phyloP scores from a whole-genome alignment of 768 basidiomycete genomes.

The Polyporus arcularius region DNA sequence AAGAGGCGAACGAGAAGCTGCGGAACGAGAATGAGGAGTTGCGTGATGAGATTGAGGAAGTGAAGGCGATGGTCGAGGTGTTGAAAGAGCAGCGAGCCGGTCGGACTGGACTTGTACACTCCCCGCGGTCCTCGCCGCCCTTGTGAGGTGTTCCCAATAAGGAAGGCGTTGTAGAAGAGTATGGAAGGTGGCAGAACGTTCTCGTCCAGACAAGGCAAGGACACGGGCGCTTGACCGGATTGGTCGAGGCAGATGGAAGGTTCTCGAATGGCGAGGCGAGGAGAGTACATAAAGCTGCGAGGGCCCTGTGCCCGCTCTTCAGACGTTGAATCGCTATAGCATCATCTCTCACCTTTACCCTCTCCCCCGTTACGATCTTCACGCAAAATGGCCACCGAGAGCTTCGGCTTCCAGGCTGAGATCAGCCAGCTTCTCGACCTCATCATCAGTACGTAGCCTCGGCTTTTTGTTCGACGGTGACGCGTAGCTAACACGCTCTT shows the following conservation, averaged over 20 bases:
- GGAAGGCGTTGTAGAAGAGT: constrained; percentile 20
- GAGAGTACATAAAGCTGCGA: constrained; percentile 37
- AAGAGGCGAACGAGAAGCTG: constrained; percentile 52
- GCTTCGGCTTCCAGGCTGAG: constrained; percentile 98
- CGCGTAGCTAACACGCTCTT: constrained; percentile 17
- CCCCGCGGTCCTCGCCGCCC: constrained; percentile 38
- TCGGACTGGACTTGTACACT: constrained; percentile 44
- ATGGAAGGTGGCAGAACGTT: constrained; percentile 39
- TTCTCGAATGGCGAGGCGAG: constrained; percentile 42
- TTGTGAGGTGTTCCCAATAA: constrained; percentile 33
- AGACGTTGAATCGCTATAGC: constrained; percentile 16
- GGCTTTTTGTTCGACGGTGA: neutral
- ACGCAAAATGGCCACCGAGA: constrained; percentile 71
- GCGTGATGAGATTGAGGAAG: constrained; percentile 60
- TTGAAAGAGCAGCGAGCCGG: constrained; percentile 60
- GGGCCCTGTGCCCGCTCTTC: constrained; percentile 5
- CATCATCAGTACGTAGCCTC: constrained; percentile 82
- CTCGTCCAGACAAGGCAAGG: constrained; percentile 3
- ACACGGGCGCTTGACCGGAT: constrained; percentile 18
- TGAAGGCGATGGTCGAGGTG: constrained; percentile 70
- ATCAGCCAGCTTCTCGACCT: constrained; percentile 98
- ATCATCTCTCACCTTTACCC: constrained; percentile 2
- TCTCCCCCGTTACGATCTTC: constrained; percentile 20
- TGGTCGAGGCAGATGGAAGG: constrained; percentile 35
- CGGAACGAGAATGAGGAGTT: constrained; percentile 59